Percentiles rank a stretch among this genome's conserved stretches.
These are phyloP conservation scores for Sugiyamaella grinbergsii DNA, from an alignment of 1,139 yeast species.

Conservation along the genomic window DNA sequence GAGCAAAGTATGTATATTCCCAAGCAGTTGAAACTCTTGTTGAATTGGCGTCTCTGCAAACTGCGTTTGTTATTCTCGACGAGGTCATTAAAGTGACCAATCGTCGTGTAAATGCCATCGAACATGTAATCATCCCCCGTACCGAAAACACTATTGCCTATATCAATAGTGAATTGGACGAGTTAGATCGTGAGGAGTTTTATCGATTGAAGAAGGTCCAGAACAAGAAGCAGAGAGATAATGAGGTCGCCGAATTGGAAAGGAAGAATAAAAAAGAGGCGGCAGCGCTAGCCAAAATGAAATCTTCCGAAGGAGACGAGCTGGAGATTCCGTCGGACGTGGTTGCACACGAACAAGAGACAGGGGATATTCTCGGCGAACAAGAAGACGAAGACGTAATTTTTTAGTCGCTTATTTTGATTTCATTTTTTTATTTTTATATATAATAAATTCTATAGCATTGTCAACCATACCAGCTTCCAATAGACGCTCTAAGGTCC, in stretches of 20 bases:
- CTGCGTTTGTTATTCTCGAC: constrained; percentile 93
- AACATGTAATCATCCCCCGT: constrained; percentile 96
- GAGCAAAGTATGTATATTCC: constrained; percentile 88
- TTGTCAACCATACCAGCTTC: neutral
- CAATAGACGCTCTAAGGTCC: too few relatives aligned
- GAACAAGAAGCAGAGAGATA: constrained; percentile 86
- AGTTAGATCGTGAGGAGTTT: constrained; percentile 96
- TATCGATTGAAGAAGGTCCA: constrained; percentile 95
- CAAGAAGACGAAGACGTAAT: constrained; percentile 37
- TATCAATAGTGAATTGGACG: constrained; percentile 95
- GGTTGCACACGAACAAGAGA: constrained; percentile 14
- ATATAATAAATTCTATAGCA: constrained; percentile 6
- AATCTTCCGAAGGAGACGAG: constrained; percentile 18
- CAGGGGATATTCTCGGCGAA: constrained; percentile 18
- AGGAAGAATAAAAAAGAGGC: constrained; percentile 49
- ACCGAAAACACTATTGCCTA: constrained; percentile 92
- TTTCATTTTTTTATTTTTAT: neutral
- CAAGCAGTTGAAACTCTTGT: constrained; percentile 95
- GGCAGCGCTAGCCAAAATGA: constrained; percentile 17
- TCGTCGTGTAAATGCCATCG: constrained; percentile 98
- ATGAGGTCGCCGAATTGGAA: constrained; percentile 64
- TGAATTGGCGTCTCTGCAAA: constrained; percentile 85
- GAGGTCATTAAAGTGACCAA: constrained; percentile 97
- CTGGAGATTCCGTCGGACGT: constrained; percentile 18
- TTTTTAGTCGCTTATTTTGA: constrained; percentile 23